phyloP scores from a whole-genome alignment of 2,329 filamentous ascomycete species.

The Epichloe glyceriae region DNA sequence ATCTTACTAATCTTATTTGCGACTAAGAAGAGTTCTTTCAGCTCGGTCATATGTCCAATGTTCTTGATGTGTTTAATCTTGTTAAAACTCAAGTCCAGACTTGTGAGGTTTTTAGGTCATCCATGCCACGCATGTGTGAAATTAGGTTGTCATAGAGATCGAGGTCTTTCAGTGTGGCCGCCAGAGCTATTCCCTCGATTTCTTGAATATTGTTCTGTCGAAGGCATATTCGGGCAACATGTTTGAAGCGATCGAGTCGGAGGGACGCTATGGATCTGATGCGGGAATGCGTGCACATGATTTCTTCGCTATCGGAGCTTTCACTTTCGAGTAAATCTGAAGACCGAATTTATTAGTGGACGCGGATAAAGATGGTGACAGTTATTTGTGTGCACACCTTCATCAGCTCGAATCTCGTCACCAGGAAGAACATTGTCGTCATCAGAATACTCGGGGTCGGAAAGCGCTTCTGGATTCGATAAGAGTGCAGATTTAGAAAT shows the following conservation, averaged over 20 bases:
- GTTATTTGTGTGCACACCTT: conserved; percentile 39
- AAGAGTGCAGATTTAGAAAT: conserved; percentile 50
- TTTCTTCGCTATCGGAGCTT: conserved; percentile 54
- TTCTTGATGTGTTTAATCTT: conserved; percentile 98
- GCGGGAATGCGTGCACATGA: conserved; percentile 81
- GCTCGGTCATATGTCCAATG: conserved; percentile 59
- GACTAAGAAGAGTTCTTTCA: conserved; percentile 81
- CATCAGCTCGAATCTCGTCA: conserved; percentile 68
- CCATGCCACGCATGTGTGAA: conserved; percentile 71
- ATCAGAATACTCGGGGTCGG: conserved; percentile 75
- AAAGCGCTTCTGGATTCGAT: conserved; percentile 67
- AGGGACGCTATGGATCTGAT: conserved; percentile 67
- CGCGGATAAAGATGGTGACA: background rate
- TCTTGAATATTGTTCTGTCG: conserved; percentile 81
- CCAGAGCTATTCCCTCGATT: conserved; percentile 63
- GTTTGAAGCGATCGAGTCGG: conserved; percentile 69
- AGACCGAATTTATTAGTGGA: conserved; percentile 10
- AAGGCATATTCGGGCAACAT: conserved; percentile 67
- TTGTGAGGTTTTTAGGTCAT: conserved; percentile 64
- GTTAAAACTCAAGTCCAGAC: conserved; percentile 90
- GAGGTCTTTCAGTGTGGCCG: conserved; percentile 61
- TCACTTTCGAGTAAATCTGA: conserved; percentile 49
- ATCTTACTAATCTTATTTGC: conserved; percentile 89
- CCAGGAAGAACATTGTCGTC: conserved; percentile 54
- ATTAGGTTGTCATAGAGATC: conserved; percentile 97